Base-by-base conservation (phyloP, 331 rosid genomes). In the Acacia concinna region DNA sequence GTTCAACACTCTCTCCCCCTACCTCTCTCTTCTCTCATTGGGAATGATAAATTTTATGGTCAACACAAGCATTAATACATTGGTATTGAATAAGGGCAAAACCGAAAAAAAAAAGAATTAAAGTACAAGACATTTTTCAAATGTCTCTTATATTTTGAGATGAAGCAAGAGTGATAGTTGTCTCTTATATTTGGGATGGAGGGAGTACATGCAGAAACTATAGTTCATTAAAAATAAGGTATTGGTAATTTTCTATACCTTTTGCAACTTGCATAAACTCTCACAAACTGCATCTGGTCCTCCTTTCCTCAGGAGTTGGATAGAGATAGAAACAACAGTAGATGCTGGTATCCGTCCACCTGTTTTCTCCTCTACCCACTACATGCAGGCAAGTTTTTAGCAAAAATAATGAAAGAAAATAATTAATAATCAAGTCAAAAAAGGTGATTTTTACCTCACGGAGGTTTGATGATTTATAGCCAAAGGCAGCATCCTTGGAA, bases 281-380 rank as follows among this genome's bases (percentile, higher is more conserved):
- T 90, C 88, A 77, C 86, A 91, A 81, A 95, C 97, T 74, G 94
- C 94, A 78, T 91, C 89, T 46, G 98, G 97, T 52, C 98, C 98
- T 71, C 97, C 93, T 79, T 91, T 91, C 85, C 98, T 92, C 82
- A 95, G 60, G 60, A 92, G 88, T 75, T 88, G 90, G 78, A 95
- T 87, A 78, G 98, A 90, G 76, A 95, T 83, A 74, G 97, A 95
- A 54, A 79, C 68, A 51, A 95, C 97, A 51, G 77, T 80, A 74
- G 81, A 73, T 68, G 97, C 93, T 77, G 73, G 91, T 77, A 95
- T 75, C 73, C 88, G 90, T 11, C 98, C 94, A 35, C 47, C 79
- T 44, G 98, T 92, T 85, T 95, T 95, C 85, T 94, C 98, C 81
- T 92, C 97, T 71, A 95, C 92, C 98, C 98, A 95, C 98, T 95